Evolutionary conservation across 345 rosid species (phyloP).

Genomic region (Angophora floribunda): DNA sequence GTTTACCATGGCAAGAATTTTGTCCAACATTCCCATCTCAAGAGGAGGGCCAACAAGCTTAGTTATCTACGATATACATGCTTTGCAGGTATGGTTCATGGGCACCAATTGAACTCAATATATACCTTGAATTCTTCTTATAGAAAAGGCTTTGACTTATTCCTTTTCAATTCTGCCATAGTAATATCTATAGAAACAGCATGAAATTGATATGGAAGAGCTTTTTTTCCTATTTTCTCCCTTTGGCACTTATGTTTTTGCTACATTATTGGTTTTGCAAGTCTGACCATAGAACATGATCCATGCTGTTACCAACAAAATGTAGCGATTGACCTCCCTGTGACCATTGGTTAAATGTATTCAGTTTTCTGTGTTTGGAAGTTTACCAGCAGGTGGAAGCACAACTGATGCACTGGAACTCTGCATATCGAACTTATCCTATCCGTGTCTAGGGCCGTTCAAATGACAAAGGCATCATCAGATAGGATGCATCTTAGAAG

Average conservation of each 20-base stretch:
- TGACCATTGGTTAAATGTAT: background rate
- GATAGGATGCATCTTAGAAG: background rate
- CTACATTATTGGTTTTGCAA: background rate
- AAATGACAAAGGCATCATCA: background rate
- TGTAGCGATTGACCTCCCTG: background rate
- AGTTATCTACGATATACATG: conserved; percentile 94
- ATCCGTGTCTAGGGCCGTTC: background rate
- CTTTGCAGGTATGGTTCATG: conserved; percentile 57
- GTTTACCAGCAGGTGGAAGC: background rate
- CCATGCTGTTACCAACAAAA: background rate
- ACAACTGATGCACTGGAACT: background rate
- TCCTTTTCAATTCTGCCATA: background rate
- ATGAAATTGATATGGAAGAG: background rate
- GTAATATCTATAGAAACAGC: background rate
- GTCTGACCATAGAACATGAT: background rate
- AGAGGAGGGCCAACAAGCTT: conserved; percentile 98
- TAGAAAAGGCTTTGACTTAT: background rate
- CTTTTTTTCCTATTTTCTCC: background rate
- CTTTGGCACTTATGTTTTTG: background rate
- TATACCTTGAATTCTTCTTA: background rate
- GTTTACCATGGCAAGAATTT: conserved; percentile 92
- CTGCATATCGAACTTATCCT: background rate
- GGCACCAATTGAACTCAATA: background rate
- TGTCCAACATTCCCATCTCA: conserved; percentile 90
- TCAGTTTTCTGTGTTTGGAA: background rate